Evolutionary conservation across 805 yeast genomes (phyloP).

Genomic region (Starmerella riodocensis): DNA sequence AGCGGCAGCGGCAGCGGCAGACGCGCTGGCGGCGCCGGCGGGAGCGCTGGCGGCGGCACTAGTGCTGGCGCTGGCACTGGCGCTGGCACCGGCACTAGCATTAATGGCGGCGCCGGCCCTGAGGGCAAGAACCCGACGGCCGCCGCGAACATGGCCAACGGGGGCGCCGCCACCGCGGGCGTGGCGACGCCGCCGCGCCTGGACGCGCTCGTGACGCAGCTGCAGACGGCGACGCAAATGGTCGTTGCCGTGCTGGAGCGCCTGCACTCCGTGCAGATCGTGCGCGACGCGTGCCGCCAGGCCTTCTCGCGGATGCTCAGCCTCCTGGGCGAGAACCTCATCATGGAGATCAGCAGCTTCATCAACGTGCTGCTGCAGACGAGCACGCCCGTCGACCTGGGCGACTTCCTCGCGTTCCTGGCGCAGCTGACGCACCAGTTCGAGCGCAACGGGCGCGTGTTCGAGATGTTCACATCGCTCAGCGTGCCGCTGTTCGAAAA

Average conservation of each 20-base stretch:
- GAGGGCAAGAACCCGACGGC: too few relatives aligned
- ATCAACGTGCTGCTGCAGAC: constrained; percentile 54
- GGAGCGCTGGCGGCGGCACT: too few relatives aligned
- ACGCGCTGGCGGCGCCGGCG: too few relatives aligned
- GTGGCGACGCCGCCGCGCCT: too few relatives aligned
- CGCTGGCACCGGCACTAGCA: too few relatives aligned
- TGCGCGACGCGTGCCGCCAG: constrained; percentile 77
- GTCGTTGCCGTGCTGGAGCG: constrained; percentile 71
- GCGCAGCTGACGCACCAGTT: constrained; percentile 79
- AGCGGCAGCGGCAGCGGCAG: constrained; percentile 1
- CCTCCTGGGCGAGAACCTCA: constrained; percentile 43
- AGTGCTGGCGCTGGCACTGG: too few relatives aligned
- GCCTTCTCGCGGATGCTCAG: constrained; percentile 80
- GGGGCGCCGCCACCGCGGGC: too few relatives aligned
- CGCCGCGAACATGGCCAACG: too few relatives aligned
- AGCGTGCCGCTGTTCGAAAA: constrained; percentile 62
- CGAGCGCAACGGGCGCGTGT: constrained; percentile 51
- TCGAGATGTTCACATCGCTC: constrained; percentile 58
- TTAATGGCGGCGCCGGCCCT: too few relatives aligned
- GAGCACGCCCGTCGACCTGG: constrained; percentile 50
- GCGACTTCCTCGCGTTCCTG: constrained; percentile 70
- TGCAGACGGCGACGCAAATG: constrained; percentile 64
- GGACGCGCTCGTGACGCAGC: constrained; percentile 39
- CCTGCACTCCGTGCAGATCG: constrained; percentile 48
- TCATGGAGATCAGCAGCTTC: constrained; percentile 47